Evolutionary conservation across 768 basidiomycete genomes (phyloP).

Genomic region (Cyclocybe cylindracea): DNA sequence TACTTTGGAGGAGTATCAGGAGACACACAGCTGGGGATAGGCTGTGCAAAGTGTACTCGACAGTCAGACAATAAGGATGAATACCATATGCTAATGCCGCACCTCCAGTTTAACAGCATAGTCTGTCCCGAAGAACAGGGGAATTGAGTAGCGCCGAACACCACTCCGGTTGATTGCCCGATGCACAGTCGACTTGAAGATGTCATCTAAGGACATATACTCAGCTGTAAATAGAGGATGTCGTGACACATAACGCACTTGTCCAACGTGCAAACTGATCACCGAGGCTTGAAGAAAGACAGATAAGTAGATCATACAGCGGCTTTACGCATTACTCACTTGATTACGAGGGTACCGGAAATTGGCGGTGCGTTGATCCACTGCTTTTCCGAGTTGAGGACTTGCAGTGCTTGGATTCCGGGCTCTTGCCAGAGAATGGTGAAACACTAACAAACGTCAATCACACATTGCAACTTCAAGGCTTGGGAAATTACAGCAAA

Average conservation of each 20-base stretch:
- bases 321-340: slow-evolving; percentile 45
- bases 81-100: slow-evolving; percentile 11
- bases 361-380: slow-evolving; percentile 87
- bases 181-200: slow-evolving; percentile 90
- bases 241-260: slow-evolving; percentile 46
- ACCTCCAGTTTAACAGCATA: slow-evolving; percentile 84
- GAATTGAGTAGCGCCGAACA: slow-evolving; percentile 76
- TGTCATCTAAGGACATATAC: slow-evolving; percentile 55
- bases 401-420: slow-evolving; percentile 74
- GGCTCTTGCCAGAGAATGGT: slow-evolving; percentile 86
- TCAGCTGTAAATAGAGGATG: not conserved
- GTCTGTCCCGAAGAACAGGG: slow-evolving; percentile 89
- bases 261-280: slow-evolving; percentile 92
- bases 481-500: slow-evolving; percentile 12
- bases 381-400: slow-evolving; percentile 70
- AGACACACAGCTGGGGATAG: slow-evolving; percentile 53
- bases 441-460: slow-evolving; percentile 58
- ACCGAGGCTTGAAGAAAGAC: slow-evolving; percentile 52
- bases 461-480: not conserved
- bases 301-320: not conserved
- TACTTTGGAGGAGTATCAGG: slow-evolving; percentile 53
- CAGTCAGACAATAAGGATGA: not conserved
- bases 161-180: slow-evolving; percentile 81
- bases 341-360: slow-evolving; percentile 83
- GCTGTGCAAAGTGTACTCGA: slow-evolving; percentile 29